phyloP scores from a whole-genome alignment of 257 asterid genomes.

The Plectranthus barbatus region DNA sequence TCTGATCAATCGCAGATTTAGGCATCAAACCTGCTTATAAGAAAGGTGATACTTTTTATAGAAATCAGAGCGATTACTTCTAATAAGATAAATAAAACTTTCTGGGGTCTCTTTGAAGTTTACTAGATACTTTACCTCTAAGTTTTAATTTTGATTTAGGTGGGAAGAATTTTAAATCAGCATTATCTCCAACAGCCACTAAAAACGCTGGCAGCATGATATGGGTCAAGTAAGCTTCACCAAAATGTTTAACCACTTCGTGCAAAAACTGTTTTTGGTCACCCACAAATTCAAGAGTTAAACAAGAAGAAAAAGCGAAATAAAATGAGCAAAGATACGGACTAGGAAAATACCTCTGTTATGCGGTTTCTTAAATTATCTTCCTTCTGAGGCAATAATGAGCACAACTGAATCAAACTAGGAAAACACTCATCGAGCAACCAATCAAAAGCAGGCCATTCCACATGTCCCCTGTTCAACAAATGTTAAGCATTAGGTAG shows the following conservation, averaged over 20 bases:
- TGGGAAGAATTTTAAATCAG: constrained; percentile 63
- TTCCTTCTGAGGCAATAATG: constrained; percentile 91
- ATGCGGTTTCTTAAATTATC: constrained; percentile 73
- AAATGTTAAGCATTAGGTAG: constrained; percentile 13
- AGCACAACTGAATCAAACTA: constrained; percentile 69
- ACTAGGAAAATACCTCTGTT: constrained; percentile 45
- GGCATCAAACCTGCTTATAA: constrained; percentile 66
- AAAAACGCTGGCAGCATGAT: constrained; percentile 83
- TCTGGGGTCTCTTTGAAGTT: constrained; percentile 2
- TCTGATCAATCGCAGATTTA: constrained; percentile 50
- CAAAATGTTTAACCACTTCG: constrained; percentile 61
- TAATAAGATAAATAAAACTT: not conserved
- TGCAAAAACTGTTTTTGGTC: constrained; percentile 58
- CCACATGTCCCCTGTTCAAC: constrained; percentile 64
- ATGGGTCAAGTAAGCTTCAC: constrained; percentile 69
- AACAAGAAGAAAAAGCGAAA: constrained; percentile 1
- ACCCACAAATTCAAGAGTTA: constrained; percentile 10
- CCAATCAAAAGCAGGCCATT: constrained; percentile 94
- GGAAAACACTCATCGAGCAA: constrained; percentile 79
- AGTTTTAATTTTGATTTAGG: constrained; percentile 44
- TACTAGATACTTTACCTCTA: constrained; percentile 34
- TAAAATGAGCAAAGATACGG: not conserved
- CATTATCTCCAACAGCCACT: constrained; percentile 73
- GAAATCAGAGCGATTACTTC: constrained; percentile 2
- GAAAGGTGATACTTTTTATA: not conserved